phyloP scores from a whole-genome alignment of 2,329 filamentous ascomycete genomes.

The Ophiostoma fasciatum region DNA sequence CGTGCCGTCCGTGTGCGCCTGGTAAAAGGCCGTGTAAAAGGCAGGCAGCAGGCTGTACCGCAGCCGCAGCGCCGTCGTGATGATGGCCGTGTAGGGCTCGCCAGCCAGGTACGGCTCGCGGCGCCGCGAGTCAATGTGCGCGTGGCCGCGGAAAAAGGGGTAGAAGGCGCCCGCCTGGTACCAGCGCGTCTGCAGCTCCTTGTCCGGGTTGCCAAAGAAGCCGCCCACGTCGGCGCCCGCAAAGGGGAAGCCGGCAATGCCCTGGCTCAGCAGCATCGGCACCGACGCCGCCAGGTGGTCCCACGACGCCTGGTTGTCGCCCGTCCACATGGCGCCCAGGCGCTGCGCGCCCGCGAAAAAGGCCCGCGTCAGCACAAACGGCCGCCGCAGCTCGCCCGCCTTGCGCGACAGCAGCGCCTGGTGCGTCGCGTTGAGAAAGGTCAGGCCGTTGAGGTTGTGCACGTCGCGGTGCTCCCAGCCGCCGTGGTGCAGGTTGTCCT shows the following conservation, averaged over 20 bases:
- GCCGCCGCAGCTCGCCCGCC: conserved; percentile 69
- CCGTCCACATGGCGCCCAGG: conserved; percentile 93
- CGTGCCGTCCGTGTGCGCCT: conserved; percentile 66
- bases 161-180: conserved; percentile 96
- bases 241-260: conserved; percentile 87
- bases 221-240: conserved; percentile 91
- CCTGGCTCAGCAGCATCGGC: conserved; percentile 87
- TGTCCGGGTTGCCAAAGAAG: conserved; percentile 94
- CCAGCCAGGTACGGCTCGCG: conserved; percentile 83
- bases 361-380: conserved; percentile 83
- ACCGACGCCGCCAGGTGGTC: conserved; percentile 76
- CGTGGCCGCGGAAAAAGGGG: conserved; percentile 94
- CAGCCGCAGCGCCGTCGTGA: conserved; percentile 74
- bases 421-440: conserved; percentile 88
- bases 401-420: conserved; percentile 72
- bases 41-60: conserved; percentile 80
- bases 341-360: conserved; percentile 89
- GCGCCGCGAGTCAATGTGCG: conserved; percentile 88
- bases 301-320: conserved; percentile 92
- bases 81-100: conserved; percentile 73
- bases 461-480: conserved; percentile 95
- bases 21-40: conserved; percentile 95
- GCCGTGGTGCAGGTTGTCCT: conserved; percentile 85
- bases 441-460: conserved; percentile 91
- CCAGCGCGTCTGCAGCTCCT: conserved; percentile 85